Percentiles rank a stretch among this genome's conserved stretches.
Conservation (phyloP, 345 rosid species). For the Anastatica hierochuntica region DNA sequence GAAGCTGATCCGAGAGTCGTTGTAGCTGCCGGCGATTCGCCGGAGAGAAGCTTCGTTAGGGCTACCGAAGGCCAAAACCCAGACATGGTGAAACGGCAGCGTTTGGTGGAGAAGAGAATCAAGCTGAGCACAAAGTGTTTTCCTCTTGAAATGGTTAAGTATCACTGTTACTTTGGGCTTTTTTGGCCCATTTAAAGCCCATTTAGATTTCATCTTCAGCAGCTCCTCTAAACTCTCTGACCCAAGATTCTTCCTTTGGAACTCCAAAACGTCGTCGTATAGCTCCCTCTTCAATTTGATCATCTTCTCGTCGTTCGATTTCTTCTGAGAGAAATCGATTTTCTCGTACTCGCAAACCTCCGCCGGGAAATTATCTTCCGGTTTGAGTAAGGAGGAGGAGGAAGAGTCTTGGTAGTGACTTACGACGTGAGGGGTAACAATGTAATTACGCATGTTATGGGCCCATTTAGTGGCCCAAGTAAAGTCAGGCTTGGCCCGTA, state of each 20-base stretch:
- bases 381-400: conserved; percentile 29
- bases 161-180: conserved; percentile 75
- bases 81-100: conserved; percentile 80
- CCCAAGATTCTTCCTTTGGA: conserved; percentile 50
- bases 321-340: conserved; percentile 85
- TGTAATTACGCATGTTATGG: conserved; percentile 55
- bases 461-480: conserved; percentile 84
- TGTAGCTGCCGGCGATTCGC: conserved; percentile 67
- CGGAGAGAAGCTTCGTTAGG: conserved; percentile 67
- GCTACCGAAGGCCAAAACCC: conserved; percentile 90
- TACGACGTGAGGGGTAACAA: conserved; percentile 53
- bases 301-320: conserved; percentile 64
- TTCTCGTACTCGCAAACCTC: conserved; percentile 79
- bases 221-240: conserved; percentile 62
- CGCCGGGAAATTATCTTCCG: conserved; percentile 25
- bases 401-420: conserved; percentile 51
- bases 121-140: conserved; percentile 85
- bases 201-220: conserved; percentile 73
- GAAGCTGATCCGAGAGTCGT: conserved; percentile 87
- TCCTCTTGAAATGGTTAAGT: conserved; percentile 91
- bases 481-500: conserved; percentile 72
- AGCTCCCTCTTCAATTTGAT: conserved; percentile 71
- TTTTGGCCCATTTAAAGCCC: conserved; percentile 58
- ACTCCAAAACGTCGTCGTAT: conserved; percentile 48
- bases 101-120: conserved; percentile 84